Evolutionary conservation across 306 rosid genomes (phyloP).

Genomic region (Hylodesmum podocarpum): DNA sequence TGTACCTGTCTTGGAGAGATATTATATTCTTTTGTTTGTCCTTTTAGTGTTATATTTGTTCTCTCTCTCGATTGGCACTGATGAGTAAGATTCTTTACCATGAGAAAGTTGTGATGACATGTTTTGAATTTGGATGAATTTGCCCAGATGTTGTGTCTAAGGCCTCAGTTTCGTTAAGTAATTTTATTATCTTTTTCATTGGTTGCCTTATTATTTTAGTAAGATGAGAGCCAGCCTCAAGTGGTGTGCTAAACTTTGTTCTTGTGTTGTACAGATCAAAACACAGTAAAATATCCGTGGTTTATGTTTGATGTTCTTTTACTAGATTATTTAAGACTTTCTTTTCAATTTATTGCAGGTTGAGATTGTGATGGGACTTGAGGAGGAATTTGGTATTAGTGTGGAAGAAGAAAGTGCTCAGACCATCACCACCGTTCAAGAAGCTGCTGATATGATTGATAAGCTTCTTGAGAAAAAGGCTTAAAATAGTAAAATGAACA

Average conservation of each 20-base stretch:
- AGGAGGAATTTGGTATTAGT: conserved; percentile 78
- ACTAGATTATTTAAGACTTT: background rate
- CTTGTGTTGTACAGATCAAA: background rate
- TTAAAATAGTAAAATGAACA: conserved; percentile 34
- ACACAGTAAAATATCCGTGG: background rate
- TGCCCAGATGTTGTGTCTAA: background rate
- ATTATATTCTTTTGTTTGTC: background rate
- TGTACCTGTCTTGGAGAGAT: background rate
- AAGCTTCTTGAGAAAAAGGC: conserved; percentile 52
- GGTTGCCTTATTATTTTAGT: background rate
- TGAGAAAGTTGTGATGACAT: background rate
- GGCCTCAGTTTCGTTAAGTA: background rate
- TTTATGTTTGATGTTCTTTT: conserved; percentile 14
- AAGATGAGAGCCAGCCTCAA: background rate
- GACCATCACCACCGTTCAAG: conserved; percentile 85
- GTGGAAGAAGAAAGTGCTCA: conserved; percentile 91
- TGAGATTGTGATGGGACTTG: conserved; percentile 98
- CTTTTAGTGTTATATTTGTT: background rate
- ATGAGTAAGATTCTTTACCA: background rate
- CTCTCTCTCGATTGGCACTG: background rate
- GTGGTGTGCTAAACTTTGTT: background rate
- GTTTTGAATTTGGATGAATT: background rate
- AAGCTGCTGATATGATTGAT: conserved; percentile 93
- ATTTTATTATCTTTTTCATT: background rate
- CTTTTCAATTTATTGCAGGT: conserved; percentile 51